Evolutionary conservation across 1,284 basidiomycete genomes (phyloP).

Genomic region (Heterobasidion occidentale): DNA sequence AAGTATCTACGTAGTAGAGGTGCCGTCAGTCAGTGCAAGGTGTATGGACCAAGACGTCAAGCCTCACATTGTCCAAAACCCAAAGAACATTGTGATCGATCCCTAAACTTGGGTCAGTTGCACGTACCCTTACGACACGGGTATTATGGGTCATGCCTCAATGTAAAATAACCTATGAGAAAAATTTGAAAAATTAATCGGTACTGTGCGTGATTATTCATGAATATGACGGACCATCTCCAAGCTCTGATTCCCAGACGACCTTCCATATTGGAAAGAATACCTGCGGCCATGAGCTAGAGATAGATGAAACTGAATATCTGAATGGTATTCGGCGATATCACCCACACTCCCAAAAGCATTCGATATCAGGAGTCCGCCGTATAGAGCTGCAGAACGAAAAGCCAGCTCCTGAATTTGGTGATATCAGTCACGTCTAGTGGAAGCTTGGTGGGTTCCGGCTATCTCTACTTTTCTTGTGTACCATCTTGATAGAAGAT

Average conservation of each 20-base stretch:
- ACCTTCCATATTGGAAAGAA: constrained; percentile 64
- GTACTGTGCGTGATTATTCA: no score
- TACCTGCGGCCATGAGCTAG: constrained; percentile 62
- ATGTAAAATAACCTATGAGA: constrained; percentile 27
- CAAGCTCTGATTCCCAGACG: constrained; percentile 59
- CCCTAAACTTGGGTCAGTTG: no score
- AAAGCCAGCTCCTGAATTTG: constrained; percentile 50
- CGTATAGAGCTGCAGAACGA: constrained; percentile 63
- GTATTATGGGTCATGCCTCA: no score
- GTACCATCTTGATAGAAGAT: constrained; percentile 58
- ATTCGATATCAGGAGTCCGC: constrained; percentile 65
- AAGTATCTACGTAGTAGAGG: constrained; percentile 5
- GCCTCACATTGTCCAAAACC: constrained; percentile 24
- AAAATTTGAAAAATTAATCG: constrained; percentile 36
- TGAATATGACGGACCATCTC: constrained; percentile 40
- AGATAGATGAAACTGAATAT: neutral
- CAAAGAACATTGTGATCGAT: no score
- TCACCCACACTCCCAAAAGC: constrained; percentile 60
- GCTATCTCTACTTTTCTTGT: constrained; percentile 40
- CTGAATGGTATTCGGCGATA: no score
- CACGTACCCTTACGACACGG: no score
- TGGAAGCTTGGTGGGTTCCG: neutral
- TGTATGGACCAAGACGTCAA: no score
- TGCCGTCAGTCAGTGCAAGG: no score
- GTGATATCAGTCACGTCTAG: neutral